Base-by-base conservation (phyloP, 768 basidiomycete genomes). In the Tulasnella sp. region DNA sequence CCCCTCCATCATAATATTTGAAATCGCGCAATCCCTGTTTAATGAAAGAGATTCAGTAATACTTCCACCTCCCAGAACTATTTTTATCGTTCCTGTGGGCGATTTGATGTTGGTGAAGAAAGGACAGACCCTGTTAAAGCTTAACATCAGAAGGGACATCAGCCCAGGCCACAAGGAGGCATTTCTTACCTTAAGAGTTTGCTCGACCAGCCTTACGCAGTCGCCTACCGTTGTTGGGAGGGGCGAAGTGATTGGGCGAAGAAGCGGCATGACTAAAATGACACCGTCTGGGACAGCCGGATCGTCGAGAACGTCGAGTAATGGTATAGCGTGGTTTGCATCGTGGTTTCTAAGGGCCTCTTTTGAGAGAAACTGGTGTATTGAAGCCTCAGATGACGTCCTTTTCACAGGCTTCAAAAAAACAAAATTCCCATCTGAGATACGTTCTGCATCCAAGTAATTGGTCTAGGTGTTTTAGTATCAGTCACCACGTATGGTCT, bases 1-100 rank as follows among this genome's bases (percentile, higher is more conserved):
- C 24, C 36, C 78, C n/a, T 79, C 78, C 78, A 79, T 79, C 78
- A 79, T 79, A 39, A 79, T 79, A 74, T 79, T 79, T 42, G 34
- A 36, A 34, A 38, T 31, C 16, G 42, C 71, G 38, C 78, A 79
- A 27, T 79, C 78, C 27, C 75, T 79, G 36, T 36, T 31, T n/a
- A 21, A 74, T 74, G 39, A 74, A 3, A 21, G 7, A 12, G 9
- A 48, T 44, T 27, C 31, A 71, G 31, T 71, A 71, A 39, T 31
- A 39, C 2, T 6, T 71, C 52, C 24, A 19, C 19, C 18, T 9
- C 34, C 12, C 6, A 10, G 76, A 42, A n/a, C 16, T 12, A 62
- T 19, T 68, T 21, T 7, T 48, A 38, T 36, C 79, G 74, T 39
- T 75, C 79, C 74, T 24, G 36, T 80, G 79, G 8, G 79, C 79